A percentile compares a stretch with the other conserved stretches of the same genome.
Evolutionary conservation across 2,329 filamentous ascomycete genomes (phyloP).

Genomic region (Trichoderma gracile): DNA sequence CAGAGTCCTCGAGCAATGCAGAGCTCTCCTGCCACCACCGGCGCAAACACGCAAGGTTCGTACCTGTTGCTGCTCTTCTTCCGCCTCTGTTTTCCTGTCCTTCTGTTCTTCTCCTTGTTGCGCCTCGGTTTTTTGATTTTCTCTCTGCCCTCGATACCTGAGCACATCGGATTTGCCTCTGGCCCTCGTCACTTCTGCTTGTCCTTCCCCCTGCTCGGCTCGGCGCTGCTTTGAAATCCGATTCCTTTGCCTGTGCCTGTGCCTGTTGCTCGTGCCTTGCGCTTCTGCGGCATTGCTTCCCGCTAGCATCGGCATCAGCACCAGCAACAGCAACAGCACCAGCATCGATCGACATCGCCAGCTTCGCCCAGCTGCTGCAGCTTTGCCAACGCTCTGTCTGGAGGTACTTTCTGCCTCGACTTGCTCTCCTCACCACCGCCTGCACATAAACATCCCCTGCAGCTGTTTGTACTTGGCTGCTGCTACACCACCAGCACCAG

Average conservation of each 20-base stretch:
- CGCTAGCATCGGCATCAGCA: not conserved
- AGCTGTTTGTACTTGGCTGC: not conserved
- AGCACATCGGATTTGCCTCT: not conserved
- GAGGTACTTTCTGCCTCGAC: not conserved
- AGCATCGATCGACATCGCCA: not conserved
- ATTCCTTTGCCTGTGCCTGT: not conserved
- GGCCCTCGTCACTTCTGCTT: not conserved
- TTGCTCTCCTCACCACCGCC: not conserved
- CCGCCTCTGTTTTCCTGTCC: not conserved
- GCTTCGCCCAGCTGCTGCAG: not conserved
- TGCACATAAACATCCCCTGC: not conserved
- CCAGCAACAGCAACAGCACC: not conserved
- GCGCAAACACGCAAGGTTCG: slow-evolving; percentile 28
- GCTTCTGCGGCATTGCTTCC: not conserved
- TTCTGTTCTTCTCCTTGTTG: not conserved
- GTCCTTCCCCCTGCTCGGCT: not conserved
- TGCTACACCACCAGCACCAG: not conserved
- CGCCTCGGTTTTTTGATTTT: not conserved
- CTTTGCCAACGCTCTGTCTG: not conserved
- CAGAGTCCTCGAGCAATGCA: slow-evolving; percentile 29
- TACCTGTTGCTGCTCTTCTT: not conserved
- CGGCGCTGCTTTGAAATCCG: not conserved
- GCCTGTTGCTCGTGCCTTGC: slow-evolving; percentile 1
- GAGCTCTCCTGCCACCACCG: slow-evolving; percentile 27
- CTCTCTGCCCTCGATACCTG: too few relatives aligned